These are phyloP conservation scores for Xenosphaeropsis pyriputrescens DNA, from an alignment of 2,329 filamentous ascomycete species.

Conservation along the genomic window DNA sequence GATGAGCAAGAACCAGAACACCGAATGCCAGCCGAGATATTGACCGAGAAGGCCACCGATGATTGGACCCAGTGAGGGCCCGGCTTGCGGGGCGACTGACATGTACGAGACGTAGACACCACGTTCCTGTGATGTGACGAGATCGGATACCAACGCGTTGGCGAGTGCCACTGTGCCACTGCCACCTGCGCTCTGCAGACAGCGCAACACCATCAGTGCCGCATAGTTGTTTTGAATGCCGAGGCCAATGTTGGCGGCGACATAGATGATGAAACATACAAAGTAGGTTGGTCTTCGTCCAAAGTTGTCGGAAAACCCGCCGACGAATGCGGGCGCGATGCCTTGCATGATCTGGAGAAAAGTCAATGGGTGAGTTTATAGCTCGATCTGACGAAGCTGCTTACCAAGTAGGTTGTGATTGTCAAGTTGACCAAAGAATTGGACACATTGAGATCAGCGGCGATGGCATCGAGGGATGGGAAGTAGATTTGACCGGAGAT, in stretches of 20 bases:
- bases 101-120: slow-evolving; percentile 60
- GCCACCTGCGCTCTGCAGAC: slow-evolving; percentile 41
- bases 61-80: slow-evolving; percentile 31
- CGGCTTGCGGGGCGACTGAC: slow-evolving; percentile 35
- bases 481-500: slow-evolving; percentile 38
- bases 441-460: slow-evolving; percentile 28
- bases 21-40: slow-evolving; percentile 31
- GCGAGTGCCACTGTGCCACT: slow-evolving; percentile 51
- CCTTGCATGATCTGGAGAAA: slow-evolving; percentile 47
- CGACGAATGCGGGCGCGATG: slow-evolving; percentile 40
- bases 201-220: slow-evolving; percentile 37
- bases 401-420: slow-evolving; percentile 16
- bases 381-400: slow-evolving; percentile 10
- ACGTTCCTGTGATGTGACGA: slow-evolving; percentile 52
- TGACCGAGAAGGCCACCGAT: slow-evolving; percentile 32
- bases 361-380: slow-evolving; percentile 19
- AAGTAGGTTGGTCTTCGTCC: slow-evolving; percentile 42
- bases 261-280: slow-evolving; percentile 37
- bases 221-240: slow-evolving; percentile 34
- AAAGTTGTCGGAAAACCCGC: slow-evolving; percentile 37
- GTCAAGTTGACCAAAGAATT: slow-evolving; percentile 19
- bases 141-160: slow-evolving; percentile 58
- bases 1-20: slow-evolving; percentile 39
- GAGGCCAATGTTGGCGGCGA: slow-evolving; percentile 39
- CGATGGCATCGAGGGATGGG: slow-evolving; percentile 31